phyloP scores from a whole-genome alignment of 352 stramenopile genomes.

The Phytophthora syringae region DNA sequence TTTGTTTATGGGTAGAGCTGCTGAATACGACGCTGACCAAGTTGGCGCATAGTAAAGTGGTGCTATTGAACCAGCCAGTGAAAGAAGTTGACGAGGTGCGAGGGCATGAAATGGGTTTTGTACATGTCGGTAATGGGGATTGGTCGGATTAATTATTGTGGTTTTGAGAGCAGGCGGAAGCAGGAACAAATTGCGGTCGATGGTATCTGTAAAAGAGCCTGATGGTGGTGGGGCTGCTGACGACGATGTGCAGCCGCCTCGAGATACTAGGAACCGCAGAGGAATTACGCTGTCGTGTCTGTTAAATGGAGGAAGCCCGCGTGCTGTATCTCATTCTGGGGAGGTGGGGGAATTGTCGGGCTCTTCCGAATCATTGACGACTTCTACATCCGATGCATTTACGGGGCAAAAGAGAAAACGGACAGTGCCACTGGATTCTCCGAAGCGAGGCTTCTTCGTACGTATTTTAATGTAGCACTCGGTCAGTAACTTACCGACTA shows the following conservation, averaged over 20 bases:
- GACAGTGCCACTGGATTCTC: neutral
- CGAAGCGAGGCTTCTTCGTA: constrained; percentile 45
- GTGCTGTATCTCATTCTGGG: neutral
- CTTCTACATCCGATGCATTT: constrained; percentile 1
- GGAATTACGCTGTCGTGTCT: constrained; percentile 21
- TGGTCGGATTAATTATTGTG: neutral
- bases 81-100: constrained; percentile 49
- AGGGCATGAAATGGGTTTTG: neutral
- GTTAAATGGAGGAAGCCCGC: constrained; percentile 43
- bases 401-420: constrained; percentile 43
- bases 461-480: constrained; percentile 6
- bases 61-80: constrained; percentile 57
- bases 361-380: constrained; percentile 24
- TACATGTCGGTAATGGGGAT: no score
- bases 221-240: neutral
- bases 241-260: neutral
- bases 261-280: constrained; percentile 1
- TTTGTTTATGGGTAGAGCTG: constrained; percentile 46
- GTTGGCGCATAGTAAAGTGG: constrained; percentile 58
- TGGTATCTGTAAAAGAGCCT: constrained; percentile 1
- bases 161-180: constrained; percentile 16
- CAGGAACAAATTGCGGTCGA: constrained; percentile 25
- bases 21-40: constrained; percentile 78
- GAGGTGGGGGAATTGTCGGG: constrained; percentile 16
- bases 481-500: no score